Evolutionary conservation across 1,284 basidiomycete genomes (phyloP), one percentile per base, ranked within the genome.

Genomic region (Melampsora abietis-canadensis): DNA sequence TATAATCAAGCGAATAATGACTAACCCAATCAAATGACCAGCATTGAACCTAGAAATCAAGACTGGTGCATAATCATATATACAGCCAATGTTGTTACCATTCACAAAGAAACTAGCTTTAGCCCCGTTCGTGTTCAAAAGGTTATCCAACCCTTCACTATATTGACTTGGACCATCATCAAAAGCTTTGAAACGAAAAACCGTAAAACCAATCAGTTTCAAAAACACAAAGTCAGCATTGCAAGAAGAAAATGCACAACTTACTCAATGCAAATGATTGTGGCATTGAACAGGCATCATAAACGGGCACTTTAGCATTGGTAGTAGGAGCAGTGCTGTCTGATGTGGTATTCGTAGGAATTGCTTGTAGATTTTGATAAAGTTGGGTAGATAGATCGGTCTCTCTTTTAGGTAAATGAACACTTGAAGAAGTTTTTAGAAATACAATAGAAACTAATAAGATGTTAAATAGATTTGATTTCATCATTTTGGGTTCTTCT

Each of bases 11-110:
- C 34, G 46, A 48, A 63, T 14, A 19, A 51, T 17, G 2, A 70
- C 69, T 51, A 73, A 78, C 2, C 77, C 81, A 37, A 81, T 79
- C 46, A 79, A 66, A 68, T 82, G 81, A 1, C 81, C 81, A 0
- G 68, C 74, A 15, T 76, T 76, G 72, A 78, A 80, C 0, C 77
- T 72, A 30, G 68, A 64, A 4, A 76, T 61, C 15, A 81, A 62
- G 17, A 76, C 75, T 19, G 78, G 77, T 1, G 77, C 76, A 12
- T 75, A 15, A 69, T 80, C 77, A 68, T 80, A 81, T 30, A 80
- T 78, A 68, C 80, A 80, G 10, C 48, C 78, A 59, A 72, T 77
- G 68, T 81, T 81, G 77, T 81, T 78, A 21, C 79, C 79, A 46
- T 79, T 79, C 61, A 79, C 68, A 14, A 66, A 70, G 57, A 60